Base-by-base conservation (phyloP, 192 early-diverging fungal species). In the Linnemannia elongata region DNA sequence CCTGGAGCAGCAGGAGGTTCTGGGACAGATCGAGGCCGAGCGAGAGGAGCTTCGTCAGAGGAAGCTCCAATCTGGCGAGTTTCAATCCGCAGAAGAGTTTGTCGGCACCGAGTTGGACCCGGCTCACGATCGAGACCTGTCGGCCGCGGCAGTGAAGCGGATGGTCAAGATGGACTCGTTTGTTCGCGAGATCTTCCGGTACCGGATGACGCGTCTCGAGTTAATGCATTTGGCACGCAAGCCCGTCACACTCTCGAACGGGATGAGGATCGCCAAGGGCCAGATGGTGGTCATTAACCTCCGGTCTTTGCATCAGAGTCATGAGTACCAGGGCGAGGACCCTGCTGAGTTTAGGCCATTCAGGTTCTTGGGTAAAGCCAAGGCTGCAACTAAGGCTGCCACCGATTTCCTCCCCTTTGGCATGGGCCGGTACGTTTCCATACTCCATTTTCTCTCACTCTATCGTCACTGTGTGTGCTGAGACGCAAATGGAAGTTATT, bases 121-220 rank as follows among this genome's bases (percentile, higher is more conserved):
- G 2, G 52, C 73, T 0, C 36, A 77, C 42, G 85, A 89, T 74
- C 45, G 76, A 0, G 81, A 81, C 36, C 35, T 83, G 6, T 80
- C 76, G 1, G 75, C 79, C 13, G 75, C 38, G 17, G 81, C 82
- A 15, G 24, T 90, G 39, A 90, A 88, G 82, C 72, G 77, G 17
- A 76, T 90, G 76, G 88, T 81, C 30, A 72, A 85, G 10, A 87
- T 90, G 73, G 90, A 90, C 42, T 89, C 88, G 52, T 89, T 88
- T 73, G 70, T 89, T 2, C 81, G 90, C 1, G 90, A 90, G 72
- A 52, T 85, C 20, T 80, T 90, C 49, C 54, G 90, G 27, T 81
- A 68, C 74, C 44, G 87, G 17, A 83, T 42, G 3, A 77, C 75
- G 24, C 75, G 78, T 1, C 20, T 88, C 30, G 10, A 52, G 2